Evolutionary conservation across 352 stramenopile species (phyloP).

Genomic region (Phytophthora rubi): DNA sequence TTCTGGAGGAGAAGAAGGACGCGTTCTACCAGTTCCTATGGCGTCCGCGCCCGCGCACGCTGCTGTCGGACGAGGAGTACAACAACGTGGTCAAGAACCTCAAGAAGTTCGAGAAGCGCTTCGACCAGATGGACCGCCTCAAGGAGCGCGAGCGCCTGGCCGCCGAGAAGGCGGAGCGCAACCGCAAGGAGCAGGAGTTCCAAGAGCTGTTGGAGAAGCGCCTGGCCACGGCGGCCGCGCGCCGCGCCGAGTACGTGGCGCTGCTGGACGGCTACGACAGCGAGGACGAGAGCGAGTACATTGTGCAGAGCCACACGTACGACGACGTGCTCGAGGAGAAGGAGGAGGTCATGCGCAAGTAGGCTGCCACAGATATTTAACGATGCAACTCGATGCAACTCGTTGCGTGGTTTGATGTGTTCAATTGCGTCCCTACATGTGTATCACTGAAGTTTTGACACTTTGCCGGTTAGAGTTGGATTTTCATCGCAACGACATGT

Average conservation of each 20-base stretch:
- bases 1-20: conserved; percentile 96
- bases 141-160: conserved; percentile 82
- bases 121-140: conserved; percentile 87
- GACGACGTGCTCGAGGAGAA: conserved; percentile 74
- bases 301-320: conserved; percentile 76
- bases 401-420: conserved; percentile 18
- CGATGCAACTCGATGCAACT: conserved; percentile 13
- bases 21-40: conserved; percentile 96
- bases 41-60: conserved; percentile 93
- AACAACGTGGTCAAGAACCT: conserved; percentile 97
- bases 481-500: background rate
- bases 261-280: conserved; percentile 82
- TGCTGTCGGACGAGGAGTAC: conserved; percentile 94
- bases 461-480: background rate
- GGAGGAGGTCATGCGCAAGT: conserved; percentile 82
- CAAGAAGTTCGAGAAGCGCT: conserved; percentile 96
- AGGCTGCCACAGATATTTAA: conserved; percentile 38
- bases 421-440: background rate
- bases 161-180: conserved; percentile 71
- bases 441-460: background rate
- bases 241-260: conserved; percentile 70
- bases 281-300: conserved; percentile 86
- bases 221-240: conserved; percentile 26
- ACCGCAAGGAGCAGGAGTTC: conserved; percentile 74
- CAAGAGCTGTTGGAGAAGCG: conserved; percentile 68